These are phyloP conservation scores for Calonectria leucothoes DNA, from an alignment of 2,329 filamentous ascomycete species.

Conservation along the genomic window DNA sequence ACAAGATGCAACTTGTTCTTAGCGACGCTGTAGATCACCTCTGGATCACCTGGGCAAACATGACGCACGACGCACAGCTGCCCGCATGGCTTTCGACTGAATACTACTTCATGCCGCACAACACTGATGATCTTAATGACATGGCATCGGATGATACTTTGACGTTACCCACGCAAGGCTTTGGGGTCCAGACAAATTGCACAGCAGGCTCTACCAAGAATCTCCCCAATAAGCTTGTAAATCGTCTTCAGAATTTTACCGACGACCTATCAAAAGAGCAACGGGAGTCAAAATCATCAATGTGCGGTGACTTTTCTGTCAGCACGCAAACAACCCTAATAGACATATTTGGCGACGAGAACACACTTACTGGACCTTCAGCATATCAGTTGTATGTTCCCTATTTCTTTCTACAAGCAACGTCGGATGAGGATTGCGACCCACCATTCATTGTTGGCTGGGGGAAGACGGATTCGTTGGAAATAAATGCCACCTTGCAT, in stretches of 20 bases:
- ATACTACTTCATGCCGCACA: neutral
- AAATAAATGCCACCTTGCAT: neutral
- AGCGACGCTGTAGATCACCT: neutral
- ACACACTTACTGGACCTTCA: neutral
- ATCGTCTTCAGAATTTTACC: neutral
- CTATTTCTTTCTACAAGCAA: neutral
- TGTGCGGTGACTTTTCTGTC: neutral
- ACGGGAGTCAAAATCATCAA: neutral
- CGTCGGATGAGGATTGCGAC: neutral
- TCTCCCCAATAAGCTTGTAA: neutral
- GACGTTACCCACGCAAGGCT: neutral
- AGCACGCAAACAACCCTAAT: neutral
- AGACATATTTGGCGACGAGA: fast-evolving
- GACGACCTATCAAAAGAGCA: neutral
- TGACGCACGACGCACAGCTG: neutral
- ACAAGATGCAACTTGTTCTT: neutral
- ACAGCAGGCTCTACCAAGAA: neutral
- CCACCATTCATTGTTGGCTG: neutral
- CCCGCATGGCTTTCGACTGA: neutral
- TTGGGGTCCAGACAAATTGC: neutral
- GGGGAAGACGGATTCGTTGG: neutral
- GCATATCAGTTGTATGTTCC: neutral
- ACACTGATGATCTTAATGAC: neutral
- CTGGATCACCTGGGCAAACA: neutral
- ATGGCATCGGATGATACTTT: neutral